Percentiles rank a stretch among this genome's conserved stretches.
Evolutionary conservation across 495 filamentous ascomycete species (phyloP).

Genomic region (Thermothielavioides terrestris): DNA sequence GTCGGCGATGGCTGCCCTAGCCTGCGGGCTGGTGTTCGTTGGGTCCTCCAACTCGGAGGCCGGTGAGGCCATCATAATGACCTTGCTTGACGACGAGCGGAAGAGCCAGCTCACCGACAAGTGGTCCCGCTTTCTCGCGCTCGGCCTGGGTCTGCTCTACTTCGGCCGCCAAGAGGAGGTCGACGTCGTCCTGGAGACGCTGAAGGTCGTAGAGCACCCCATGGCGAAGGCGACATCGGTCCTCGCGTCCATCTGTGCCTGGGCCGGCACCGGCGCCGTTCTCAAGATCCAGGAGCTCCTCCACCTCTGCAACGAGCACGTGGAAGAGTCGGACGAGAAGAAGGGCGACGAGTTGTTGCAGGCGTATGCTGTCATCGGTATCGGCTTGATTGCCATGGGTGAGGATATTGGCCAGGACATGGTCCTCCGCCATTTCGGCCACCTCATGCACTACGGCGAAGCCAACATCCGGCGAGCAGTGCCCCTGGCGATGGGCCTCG

Average conservation of each 20-base stretch:
- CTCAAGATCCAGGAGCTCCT: slow-evolving; percentile 93
- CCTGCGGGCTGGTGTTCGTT: slow-evolving; percentile 84
- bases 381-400: slow-evolving; percentile 93
- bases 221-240: slow-evolving; percentile 87
- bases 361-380: slow-evolving; percentile 88
- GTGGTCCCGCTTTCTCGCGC: slow-evolving; percentile 92
- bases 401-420: slow-evolving; percentile 98
- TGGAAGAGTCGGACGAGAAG: slow-evolving; percentile 84
- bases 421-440: slow-evolving; percentile 93
- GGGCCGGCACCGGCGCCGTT: slow-evolving; percentile 94
- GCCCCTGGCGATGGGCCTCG: slow-evolving; percentile 92
- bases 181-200: slow-evolving; percentile 85
- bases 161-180: slow-evolving; percentile 97
- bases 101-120: slow-evolving; percentile 86
- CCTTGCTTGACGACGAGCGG: slow-evolving; percentile 84
- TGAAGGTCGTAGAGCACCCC: slow-evolving; percentile 92
- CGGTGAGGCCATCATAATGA: slow-evolving; percentile 78
- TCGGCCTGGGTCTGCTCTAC: slow-evolving; percentile 88
- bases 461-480: slow-evolving; percentile 94
- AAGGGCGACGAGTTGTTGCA: slow-evolving; percentile 91
- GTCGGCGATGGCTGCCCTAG: slow-evolving; percentile 90
- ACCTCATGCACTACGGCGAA: slow-evolving; percentile 99
- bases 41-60: slow-evolving; percentile 85
- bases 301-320: slow-evolving; percentile 94
- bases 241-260: slow-evolving; percentile 90